Conservation (phyloP, 371 early-diverging fungal species). For the Mortierella polycephala region DNA sequence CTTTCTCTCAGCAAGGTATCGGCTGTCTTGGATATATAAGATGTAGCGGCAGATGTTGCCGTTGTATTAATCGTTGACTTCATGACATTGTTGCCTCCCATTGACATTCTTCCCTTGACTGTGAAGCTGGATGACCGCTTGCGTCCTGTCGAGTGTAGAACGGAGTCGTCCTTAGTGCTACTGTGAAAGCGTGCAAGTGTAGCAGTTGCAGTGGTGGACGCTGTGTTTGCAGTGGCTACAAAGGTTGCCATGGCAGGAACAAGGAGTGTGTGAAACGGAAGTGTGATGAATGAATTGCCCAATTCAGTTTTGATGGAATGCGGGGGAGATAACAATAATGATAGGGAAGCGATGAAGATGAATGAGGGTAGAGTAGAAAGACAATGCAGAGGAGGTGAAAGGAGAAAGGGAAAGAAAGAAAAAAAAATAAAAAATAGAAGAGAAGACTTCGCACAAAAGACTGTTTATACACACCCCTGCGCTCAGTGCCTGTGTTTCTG, state of each 20-base stretch:
- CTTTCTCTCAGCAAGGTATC: constrained; percentile 13
- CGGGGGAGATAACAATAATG: background rate
- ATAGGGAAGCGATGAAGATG: background rate
- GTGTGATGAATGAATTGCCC: background rate
- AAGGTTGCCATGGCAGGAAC: constrained; percentile 6
- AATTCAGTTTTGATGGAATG: background rate
- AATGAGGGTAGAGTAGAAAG: constrained; percentile 2
- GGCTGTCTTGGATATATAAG: background rate
- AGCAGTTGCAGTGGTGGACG: constrained; percentile 15
- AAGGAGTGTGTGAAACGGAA: background rate
- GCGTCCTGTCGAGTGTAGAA: constrained; percentile 11
- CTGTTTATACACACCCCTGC: background rate
- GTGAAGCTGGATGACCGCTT: constrained; percentile 47
- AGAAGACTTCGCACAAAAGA: too few relatives aligned
- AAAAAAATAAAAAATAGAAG: background rate
- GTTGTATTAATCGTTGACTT: background rate
- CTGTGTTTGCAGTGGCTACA: constrained; percentile 9
- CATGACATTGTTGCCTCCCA: too few relatives aligned
- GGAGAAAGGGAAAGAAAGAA: background rate
- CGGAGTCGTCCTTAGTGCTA: constrained; percentile 3
- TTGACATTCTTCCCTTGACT: background rate
- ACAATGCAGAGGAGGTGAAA: background rate
- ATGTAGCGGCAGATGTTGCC: background rate
- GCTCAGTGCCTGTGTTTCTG: too few relatives aligned
- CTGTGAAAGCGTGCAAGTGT: constrained; percentile 41